These are phyloP conservation scores for Coniosporium apollinis DNA, from an alignment of 495 filamentous ascomycete genomes.

Conservation along the genomic window DNA sequence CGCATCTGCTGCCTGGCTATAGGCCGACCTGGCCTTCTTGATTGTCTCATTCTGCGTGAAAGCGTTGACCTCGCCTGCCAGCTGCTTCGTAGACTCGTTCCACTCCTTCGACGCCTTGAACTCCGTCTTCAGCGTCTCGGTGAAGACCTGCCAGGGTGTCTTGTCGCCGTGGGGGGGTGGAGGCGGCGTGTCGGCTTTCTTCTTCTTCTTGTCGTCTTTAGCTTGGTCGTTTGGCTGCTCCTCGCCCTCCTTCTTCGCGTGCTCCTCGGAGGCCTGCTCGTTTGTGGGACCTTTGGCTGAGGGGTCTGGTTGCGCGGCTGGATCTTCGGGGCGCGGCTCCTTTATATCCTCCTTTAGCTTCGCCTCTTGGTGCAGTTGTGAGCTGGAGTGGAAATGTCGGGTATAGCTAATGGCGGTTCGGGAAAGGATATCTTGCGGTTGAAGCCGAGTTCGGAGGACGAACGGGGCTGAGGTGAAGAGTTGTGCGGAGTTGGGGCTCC, in stretches of 20 bases:
- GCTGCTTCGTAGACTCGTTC: conserved; percentile 93
- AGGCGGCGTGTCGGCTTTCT: conserved; percentile 55
- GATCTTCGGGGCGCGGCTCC: conserved; percentile 12
- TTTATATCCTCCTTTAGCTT: conserved; percentile 11
- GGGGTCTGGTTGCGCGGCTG: conserved; percentile 15
- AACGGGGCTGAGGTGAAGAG: conserved; percentile 2
- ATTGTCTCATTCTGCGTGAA: conserved; percentile 93
- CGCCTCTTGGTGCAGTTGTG: conserved; percentile 8
- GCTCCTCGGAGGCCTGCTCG: conserved; percentile 29
- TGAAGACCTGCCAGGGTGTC: conserved; percentile 95
- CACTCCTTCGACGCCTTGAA: conserved; percentile 97
- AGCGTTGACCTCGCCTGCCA: conserved; percentile 72
- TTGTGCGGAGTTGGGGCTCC: background rate
- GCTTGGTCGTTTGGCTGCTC: conserved; percentile 13
- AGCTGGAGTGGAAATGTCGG: conserved; percentile 13
- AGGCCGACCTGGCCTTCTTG: conserved; percentile 67
- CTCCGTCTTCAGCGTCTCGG: conserved; percentile 78
- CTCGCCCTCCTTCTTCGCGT: conserved; percentile 24
- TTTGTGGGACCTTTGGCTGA: conserved; percentile 23
- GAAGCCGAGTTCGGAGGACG: conserved; percentile 14
- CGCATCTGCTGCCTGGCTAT: conserved; percentile 64
- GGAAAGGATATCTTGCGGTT: conserved; percentile 17
- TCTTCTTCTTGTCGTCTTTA: conserved; percentile 39
- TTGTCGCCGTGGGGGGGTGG: conserved; percentile 96
- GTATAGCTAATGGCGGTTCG: conserved; percentile 9